A percentile compares a stretch with the other conserved stretches of the same genome.
phyloP scores from a whole-genome alignment of 192 early-diverging fungal genomes.

The Coemansia sp. region DNA sequence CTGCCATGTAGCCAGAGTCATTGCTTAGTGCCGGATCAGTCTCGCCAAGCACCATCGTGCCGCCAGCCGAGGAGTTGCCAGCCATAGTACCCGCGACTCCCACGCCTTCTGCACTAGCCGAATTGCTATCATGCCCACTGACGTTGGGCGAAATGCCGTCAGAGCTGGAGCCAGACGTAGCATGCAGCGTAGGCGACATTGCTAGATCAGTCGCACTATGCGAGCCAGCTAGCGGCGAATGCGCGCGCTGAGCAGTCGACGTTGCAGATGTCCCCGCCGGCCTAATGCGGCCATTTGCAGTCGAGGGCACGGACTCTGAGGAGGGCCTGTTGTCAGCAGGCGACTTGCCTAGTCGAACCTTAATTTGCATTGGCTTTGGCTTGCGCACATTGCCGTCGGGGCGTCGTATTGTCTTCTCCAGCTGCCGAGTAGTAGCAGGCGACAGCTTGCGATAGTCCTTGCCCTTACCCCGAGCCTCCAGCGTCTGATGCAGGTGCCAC shows the following conservation, averaged over 20 bases:
- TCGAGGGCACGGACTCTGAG: conserved; percentile 3
- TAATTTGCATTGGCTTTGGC: conserved; percentile 57
- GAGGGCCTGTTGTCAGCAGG: conserved; percentile 21
- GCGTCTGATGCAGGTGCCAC: conserved; percentile 76
- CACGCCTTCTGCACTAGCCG: conserved; percentile 2
- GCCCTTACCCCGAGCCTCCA: conserved; percentile 59
- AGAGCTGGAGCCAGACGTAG: conserved; percentile 1
- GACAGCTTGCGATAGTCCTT: conserved; percentile 62
- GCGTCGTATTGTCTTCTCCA: conserved; percentile 55
- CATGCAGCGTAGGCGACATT: background rate
- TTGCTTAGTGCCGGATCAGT: background rate
- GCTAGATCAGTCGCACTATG: background rate
- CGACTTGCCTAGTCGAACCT: conserved; percentile 51
- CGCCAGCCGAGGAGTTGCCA: background rate
- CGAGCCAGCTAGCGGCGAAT: background rate
- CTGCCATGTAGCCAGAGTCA: background rate
- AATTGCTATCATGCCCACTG: background rate
- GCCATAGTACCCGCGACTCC: background rate
- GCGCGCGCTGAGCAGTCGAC: background rate
- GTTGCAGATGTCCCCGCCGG: background rate
- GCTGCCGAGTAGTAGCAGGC: conserved; percentile 59
- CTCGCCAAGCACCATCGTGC: background rate
- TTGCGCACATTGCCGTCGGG: conserved; percentile 28
- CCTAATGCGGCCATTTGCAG: conserved; percentile 1
- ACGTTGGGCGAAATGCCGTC: background rate